These are phyloP conservation scores for Aspergillus avenaceus DNA, from an alignment of 495 filamentous ascomycete species.

Conservation along the genomic window DNA sequence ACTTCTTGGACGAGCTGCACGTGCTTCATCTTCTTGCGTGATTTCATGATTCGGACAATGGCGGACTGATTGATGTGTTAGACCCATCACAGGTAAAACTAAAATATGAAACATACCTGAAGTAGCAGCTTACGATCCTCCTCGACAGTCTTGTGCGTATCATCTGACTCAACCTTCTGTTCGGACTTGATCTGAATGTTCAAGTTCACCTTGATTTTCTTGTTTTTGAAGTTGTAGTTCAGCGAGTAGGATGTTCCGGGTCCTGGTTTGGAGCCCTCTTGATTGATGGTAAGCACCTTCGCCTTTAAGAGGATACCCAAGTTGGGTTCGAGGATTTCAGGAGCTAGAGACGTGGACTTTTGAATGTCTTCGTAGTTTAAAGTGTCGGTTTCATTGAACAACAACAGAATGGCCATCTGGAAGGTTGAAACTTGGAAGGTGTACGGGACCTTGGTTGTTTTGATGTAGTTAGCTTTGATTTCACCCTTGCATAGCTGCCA, in stretches of 20 bases:
- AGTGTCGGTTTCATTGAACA: conserved; percentile 90
- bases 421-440: conserved; percentile 98
- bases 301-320: conserved; percentile 84
- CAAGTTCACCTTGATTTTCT: conserved; percentile 94
- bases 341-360: conserved; percentile 69
- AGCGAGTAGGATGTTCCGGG: conserved; percentile 71
- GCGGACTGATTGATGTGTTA: conserved; percentile 63
- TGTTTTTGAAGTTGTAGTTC: conserved; percentile 94
- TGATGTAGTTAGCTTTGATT: conserved; percentile 88
- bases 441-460: conserved; percentile 80
- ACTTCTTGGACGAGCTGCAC: conserved; percentile 87
- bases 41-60: conserved; percentile 99
- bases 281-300: conserved; percentile 68
- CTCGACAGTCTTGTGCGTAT: conserved; percentile 99
- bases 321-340: conserved; percentile 80
- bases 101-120: conserved; percentile 64
- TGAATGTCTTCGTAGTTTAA: conserved; percentile 84
- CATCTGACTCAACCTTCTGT: conserved; percentile 88
- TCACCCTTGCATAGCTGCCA: conserved; percentile 99
- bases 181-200: conserved; percentile 94
- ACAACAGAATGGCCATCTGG: conserved; percentile 93
- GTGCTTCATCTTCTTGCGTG: conserved; percentile 97
- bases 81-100: not conserved
- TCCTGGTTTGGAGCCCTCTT: conserved; percentile 70
- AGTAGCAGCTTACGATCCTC: conserved; percentile 94